Conservation (phyloP, 139 green algal genomes). For the Micractinium conductrix region DNA sequence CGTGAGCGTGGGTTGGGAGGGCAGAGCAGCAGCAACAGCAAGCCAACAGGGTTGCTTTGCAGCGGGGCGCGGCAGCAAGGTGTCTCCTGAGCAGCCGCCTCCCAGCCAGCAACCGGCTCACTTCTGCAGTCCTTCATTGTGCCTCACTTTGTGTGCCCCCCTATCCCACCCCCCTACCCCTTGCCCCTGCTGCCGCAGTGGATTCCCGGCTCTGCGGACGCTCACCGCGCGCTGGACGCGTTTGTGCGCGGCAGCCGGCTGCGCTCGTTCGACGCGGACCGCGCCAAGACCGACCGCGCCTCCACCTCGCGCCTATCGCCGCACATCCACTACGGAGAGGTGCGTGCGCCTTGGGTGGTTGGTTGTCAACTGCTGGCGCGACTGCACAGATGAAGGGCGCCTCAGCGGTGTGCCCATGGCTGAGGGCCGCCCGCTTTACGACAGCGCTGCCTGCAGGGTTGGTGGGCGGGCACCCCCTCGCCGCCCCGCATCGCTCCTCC, state of each 20-base stretch:
- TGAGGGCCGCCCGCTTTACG: too few relatives aligned
- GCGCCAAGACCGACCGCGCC: conserved; percentile 79
- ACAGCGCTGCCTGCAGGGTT: too few relatives aligned
- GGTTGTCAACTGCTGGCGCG: too few relatives aligned
- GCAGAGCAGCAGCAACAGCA: not conserved
- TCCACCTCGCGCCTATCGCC: conserved; percentile 88
- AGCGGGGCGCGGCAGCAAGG: not conserved
- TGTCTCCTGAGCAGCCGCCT: not conserved
- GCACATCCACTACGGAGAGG: conserved; percentile 93
- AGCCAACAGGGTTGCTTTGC: too few relatives aligned
- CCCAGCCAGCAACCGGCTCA: not conserved
- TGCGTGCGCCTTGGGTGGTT: too few relatives aligned
- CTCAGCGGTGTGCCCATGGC: too few relatives aligned
- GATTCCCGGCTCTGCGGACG: conserved; percentile 73
- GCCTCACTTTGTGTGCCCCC: too few relatives aligned
- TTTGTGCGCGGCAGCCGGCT: conserved; percentile 76
- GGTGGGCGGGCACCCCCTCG: too few relatives aligned
- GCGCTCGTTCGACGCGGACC: conserved; percentile 69
- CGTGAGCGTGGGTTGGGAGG: conserved; percentile 26
- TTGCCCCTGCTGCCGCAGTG: conserved; percentile 55
- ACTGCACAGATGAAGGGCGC: too few relatives aligned
- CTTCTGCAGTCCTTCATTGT: too few relatives aligned
- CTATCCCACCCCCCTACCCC: not conserved
- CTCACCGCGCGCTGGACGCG: conserved; percentile 61
- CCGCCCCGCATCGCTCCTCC: too few relatives aligned